These are phyloP conservation scores for Podospora pseudoanserina DNA, from an alignment of 495 filamentous ascomycete species.

Conservation along the genomic window DNA sequence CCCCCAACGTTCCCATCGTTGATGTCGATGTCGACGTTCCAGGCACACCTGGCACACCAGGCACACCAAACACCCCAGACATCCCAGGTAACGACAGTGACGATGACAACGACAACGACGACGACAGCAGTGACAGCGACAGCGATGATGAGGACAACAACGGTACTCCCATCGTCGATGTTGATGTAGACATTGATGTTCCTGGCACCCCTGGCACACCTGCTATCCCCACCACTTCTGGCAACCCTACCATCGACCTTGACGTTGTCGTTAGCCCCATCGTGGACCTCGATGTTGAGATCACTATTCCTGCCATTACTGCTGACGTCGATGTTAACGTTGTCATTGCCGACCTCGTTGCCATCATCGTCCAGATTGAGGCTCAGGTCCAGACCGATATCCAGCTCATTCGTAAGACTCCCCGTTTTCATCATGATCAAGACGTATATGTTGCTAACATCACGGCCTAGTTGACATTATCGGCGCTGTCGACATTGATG, in stretches of 20 bases:
- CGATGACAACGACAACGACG: not conserved
- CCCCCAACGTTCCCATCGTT: not conserved
- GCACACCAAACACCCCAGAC: not conserved
- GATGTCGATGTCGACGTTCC: not conserved
- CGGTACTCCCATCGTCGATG: not conserved
- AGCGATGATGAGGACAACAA: not conserved
- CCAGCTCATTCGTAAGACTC: constrained; percentile 11
- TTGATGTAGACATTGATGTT: not conserved
- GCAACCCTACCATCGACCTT: not conserved
- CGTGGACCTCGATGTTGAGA: not conserved
- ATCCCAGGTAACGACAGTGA: too few relatives aligned
- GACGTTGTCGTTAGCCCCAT: not conserved
- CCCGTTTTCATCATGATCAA: not conserved
- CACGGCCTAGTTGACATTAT: not conserved
- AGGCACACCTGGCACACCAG: not conserved
- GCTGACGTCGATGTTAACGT: not conserved
- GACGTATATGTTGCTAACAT: not conserved
- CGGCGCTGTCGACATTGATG: constrained; percentile 13
- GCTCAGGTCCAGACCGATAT: constrained; percentile 8
- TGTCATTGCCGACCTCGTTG: not conserved
- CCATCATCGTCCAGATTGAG: not conserved
- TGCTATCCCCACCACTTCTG: not conserved
- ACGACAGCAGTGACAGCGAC: not conserved
- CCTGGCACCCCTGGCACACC: not conserved
- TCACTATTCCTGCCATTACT: not conserved